Conservation (phyloP, 208 protist genomes). For the Balamuthia mandrillaris region DNA sequence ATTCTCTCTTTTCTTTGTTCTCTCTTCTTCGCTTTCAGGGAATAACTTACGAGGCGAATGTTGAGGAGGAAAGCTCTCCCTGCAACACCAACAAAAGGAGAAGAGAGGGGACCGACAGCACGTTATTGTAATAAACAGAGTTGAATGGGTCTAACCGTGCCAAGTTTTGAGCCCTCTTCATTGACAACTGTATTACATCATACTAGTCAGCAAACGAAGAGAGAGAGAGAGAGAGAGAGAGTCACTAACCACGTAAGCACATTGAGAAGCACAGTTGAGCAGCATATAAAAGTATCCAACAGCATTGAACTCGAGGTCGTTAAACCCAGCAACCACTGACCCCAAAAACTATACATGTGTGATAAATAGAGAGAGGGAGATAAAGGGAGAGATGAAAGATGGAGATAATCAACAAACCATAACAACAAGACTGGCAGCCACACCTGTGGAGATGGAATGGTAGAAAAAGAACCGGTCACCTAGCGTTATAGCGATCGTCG, state of each 20-base stretch:
- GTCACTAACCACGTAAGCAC: not conserved
- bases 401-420: slow-evolving; percentile 15
- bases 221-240: not conserved
- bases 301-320: slow-evolving; percentile 8
- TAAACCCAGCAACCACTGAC: not conserved
- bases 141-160: not conserved
- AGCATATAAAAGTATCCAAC: not conserved
- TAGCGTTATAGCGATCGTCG: slow-evolving; percentile 2
- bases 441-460: not conserved
- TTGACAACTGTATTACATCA: not conserved
- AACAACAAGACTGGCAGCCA: not conserved
- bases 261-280: slow-evolving; percentile 6
- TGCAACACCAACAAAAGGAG: not conserved
- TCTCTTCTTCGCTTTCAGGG: no score
- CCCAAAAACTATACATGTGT: no score
- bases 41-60: no score
- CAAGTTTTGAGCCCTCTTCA: not conserved
- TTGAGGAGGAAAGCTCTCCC: no score
- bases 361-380: no score
- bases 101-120: not conserved
- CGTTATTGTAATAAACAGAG: slow-evolving; percentile 16
- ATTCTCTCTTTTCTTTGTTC: no score
- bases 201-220: not conserved
- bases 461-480: slow-evolving; percentile 17
- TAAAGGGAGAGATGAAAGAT: no score